Evolutionary conservation across 2,329 filamentous ascomycete genomes (phyloP).

Genomic region (Ascochyta lentis): DNA sequence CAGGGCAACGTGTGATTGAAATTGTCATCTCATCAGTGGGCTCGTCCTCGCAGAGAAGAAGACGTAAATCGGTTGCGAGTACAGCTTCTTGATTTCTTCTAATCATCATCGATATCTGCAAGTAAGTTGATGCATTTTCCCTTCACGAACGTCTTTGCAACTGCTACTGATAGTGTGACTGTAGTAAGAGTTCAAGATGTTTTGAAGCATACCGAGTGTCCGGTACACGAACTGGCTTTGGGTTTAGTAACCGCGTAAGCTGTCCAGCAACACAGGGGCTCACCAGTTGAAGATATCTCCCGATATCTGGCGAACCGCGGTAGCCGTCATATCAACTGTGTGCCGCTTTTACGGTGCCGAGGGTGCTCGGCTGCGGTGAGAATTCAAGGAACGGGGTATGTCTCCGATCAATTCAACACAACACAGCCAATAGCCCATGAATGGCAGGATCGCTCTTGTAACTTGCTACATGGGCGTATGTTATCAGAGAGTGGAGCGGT

Average conservation of each 20-base stretch:
- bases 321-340: not conserved
- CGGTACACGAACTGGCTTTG: not conserved
- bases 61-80: not conserved
- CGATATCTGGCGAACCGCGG: not conserved
- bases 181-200: not conserved
- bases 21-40: not conserved
- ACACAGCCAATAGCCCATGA: not conserved
- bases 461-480: not conserved
- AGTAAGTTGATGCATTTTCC: not conserved
- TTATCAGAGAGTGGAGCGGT: not conserved
- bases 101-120: not conserved
- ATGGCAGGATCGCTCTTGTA: not conserved
- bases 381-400: conserved; percentile 2
- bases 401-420: not conserved
- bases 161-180: not conserved
- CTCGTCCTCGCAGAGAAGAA: not conserved
- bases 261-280: not conserved
- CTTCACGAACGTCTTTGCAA: not conserved
- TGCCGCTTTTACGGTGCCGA: conserved; percentile 1
- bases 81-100: not conserved
- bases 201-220: not conserved
- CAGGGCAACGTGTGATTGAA: no score
- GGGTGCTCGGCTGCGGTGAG: not conserved
- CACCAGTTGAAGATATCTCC: not conserved
- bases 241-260: not conserved